phyloP scores from a whole-genome alignment of 2,329 filamentous ascomycete genomes.

The Trichoderma koningii region DNA sequence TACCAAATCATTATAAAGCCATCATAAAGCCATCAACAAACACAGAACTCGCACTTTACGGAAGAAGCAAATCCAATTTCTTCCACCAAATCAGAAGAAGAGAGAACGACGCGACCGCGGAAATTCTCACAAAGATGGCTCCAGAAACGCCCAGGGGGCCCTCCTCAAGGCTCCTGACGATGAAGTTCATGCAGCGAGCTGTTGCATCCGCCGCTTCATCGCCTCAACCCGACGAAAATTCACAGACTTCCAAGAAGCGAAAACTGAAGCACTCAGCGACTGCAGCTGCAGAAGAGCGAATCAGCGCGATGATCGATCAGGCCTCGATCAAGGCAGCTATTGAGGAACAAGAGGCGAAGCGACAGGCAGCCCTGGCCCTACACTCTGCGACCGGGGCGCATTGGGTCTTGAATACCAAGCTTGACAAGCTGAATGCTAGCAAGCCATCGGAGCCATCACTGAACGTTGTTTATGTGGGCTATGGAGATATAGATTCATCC shows the following conservation, averaged over 20 bases:
- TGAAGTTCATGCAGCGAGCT: conserved; percentile 97
- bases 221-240: conserved; percentile 47
- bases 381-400: conserved; percentile 70
- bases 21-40: background rate
- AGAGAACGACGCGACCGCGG: no score
- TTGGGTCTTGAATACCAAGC: conserved; percentile 67
- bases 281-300: conserved; percentile 41
- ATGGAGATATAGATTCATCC: conserved; percentile 52
- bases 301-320: conserved; percentile 52
- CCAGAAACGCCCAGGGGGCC: conserved; percentile 64
- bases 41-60: background rate
- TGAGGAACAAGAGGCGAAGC: conserved; percentile 67
- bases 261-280: conserved; percentile 47
- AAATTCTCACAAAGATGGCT: conserved; percentile 41
- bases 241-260: conserved; percentile 63
- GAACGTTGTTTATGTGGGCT: conserved; percentile 62
- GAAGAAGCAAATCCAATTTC: background rate
- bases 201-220: conserved; percentile 59
- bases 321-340: conserved; percentile 64
- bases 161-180: conserved; percentile 85
- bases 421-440: conserved; percentile 33
- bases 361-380: conserved; percentile 61
- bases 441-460: conserved; percentile 45
- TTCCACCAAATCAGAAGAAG: background rate
- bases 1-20: no score